Conservation (phyloP, 768 basidiomycete species). For the Tricholoma saponaceum region DNA sequence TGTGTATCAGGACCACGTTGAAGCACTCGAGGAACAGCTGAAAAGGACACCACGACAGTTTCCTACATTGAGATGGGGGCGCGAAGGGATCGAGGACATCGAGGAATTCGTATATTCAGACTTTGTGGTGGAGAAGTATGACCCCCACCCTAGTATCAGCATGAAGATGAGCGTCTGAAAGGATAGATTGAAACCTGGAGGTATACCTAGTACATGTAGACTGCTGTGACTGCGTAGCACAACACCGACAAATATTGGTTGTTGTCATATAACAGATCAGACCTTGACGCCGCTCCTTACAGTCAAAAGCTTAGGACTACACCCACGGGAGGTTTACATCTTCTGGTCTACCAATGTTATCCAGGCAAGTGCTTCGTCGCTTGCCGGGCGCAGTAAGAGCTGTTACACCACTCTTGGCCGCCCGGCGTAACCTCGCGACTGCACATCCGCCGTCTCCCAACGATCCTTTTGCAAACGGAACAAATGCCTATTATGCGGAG, state of each 20-base stretch:
- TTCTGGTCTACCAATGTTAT: conserved; percentile 22
- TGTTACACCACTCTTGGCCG: conserved; percentile 6
- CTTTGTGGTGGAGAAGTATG: conserved; percentile 82
- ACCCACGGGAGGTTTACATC: not conserved
- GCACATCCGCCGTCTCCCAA: conserved; percentile 61
- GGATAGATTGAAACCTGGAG: too few relatives aligned
- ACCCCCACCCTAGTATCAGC: conserved; percentile 75
- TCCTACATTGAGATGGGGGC: conserved; percentile 73
- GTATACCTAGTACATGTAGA: too few relatives aligned
- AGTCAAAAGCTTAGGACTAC: too few relatives aligned
- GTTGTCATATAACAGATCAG: not conserved
- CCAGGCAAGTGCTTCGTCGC: conserved; percentile 30
- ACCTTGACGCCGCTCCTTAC: not conserved
- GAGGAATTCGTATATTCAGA: conserved; percentile 82
- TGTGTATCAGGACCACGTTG: conserved; percentile 90
- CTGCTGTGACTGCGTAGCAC: too few relatives aligned
- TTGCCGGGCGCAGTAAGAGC: conserved; percentile 21
- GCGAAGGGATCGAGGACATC: conserved; percentile 62
- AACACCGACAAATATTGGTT: conserved; percentile 5
- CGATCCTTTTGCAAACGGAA: conserved; percentile 89
- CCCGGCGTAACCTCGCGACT: conserved; percentile 40
- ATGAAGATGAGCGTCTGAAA: conserved; percentile 96
- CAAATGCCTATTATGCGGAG: conserved; percentile 92
- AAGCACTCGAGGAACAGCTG: conserved; percentile 81
- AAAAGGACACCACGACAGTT: conserved; percentile 75